A percentile compares a stretch with the other conserved stretches of the same genome.
Evolutionary conservation across 2,329 filamentous ascomycete genomes (phyloP).

Genomic region (Diplocarpon rosae): DNA sequence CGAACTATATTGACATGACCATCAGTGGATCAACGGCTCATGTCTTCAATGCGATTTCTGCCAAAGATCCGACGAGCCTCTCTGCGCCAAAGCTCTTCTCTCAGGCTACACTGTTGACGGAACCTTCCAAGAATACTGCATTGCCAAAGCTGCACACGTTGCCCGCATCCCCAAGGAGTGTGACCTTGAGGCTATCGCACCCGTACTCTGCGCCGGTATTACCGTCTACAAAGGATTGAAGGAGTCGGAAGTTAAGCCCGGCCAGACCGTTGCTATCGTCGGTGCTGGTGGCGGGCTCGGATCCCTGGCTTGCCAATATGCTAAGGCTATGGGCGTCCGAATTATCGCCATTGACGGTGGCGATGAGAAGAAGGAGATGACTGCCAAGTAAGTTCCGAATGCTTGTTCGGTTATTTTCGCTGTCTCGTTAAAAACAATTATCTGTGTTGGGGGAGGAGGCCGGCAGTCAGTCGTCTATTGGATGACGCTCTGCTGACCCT

Average conservation of each 20-base stretch:
- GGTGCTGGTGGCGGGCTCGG: constrained; percentile 80
- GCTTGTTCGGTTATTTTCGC: too few relatives aligned
- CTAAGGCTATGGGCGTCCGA: constrained; percentile 77
- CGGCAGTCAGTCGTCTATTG: too few relatives aligned
- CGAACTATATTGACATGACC: constrained; percentile 8
- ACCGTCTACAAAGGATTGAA: constrained; percentile 90
- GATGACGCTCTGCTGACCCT: too few relatives aligned
- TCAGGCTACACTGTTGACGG: constrained; percentile 92
- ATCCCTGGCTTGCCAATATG: constrained; percentile 73
- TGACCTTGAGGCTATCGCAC: constrained; percentile 65
- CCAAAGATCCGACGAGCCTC: constrained; percentile 67
- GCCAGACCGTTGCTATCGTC: constrained; percentile 72
- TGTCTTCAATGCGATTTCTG: constrained; percentile 81
- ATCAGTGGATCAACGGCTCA: constrained; percentile 72
- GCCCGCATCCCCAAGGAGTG: constrained; percentile 71
- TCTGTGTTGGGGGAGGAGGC: too few relatives aligned
- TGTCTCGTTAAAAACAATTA: too few relatives aligned
- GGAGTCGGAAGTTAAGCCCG: constrained; percentile 63
- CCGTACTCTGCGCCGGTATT: constrained; percentile 74
- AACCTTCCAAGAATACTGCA: constrained; percentile 83
- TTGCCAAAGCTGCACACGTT: constrained; percentile 78
- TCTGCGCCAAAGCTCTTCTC: constrained; percentile 63
- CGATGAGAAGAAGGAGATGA: constrained; percentile 66
- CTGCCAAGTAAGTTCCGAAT: constrained; percentile 31
- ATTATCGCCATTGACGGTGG: constrained; percentile 76